Percentiles rank a stretch among this genome's conserved stretches.
phyloP scores from a whole-genome alignment of 2,329 filamentous ascomycete species.

The Gyromitra esculenta region DNA sequence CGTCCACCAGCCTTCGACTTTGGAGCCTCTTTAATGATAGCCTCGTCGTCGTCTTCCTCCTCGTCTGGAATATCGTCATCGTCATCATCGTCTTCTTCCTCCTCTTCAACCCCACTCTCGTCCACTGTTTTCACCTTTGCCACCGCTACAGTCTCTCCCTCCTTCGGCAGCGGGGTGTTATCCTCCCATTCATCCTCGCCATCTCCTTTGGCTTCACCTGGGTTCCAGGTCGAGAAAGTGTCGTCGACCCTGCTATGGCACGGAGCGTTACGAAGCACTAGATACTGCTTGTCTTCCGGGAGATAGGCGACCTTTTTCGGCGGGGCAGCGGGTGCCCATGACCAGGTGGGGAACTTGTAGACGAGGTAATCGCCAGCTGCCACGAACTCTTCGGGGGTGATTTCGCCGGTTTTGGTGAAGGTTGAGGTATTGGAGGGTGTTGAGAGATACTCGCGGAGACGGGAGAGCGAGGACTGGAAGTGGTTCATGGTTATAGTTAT shows the following conservation, averaged over 20 bases:
- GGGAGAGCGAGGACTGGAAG: constrained; percentile 89
- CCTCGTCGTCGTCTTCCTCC: constrained; percentile 83
- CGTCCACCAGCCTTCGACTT: constrained; percentile 60
- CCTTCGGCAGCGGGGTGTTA: constrained; percentile 20
- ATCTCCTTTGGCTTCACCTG: constrained; percentile 75
- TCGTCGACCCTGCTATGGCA: constrained; percentile 92
- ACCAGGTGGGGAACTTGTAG: constrained; percentile 99
- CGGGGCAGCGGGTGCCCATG: constrained; percentile 88
- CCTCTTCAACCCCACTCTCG: constrained; percentile 85
- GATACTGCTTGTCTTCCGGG: constrained; percentile 89
- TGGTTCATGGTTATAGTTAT: constrained; percentile 27
- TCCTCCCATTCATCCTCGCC: constrained; percentile 66
- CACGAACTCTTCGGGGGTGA: constrained; percentile 96
- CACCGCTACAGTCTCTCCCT: neutral
- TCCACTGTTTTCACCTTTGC: constrained; percentile 81
- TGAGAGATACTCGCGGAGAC: constrained; percentile 88
- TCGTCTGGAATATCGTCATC: constrained; percentile 93
- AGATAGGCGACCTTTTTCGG: constrained; percentile 82
- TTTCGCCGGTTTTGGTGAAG: constrained; percentile 91
- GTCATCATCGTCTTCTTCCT: constrained; percentile 74
- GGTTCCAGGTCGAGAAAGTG: constrained; percentile 88
- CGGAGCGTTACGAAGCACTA: constrained; percentile 92
- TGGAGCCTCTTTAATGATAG: constrained; percentile 72
- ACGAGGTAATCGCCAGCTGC: constrained; percentile 96
- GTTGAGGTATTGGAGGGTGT: constrained; percentile 90